Percentiles rank a stretch among this genome's conserved stretches.
Conservation (phyloP, 192 early-diverging fungal species). For the Coemansia interrupta region DNA sequence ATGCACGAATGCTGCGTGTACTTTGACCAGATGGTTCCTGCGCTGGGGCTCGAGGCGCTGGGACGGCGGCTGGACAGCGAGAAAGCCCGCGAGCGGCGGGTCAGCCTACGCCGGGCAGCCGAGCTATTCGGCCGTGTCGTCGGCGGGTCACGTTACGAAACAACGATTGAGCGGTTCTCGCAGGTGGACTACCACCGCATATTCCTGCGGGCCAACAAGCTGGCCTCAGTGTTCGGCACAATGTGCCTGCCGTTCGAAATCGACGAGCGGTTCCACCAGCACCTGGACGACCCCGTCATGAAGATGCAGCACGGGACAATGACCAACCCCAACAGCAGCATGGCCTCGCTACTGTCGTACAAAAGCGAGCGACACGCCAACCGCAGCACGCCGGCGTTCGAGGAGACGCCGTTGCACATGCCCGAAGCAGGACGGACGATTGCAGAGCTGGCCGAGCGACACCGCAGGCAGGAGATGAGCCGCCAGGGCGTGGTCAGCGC, state of each 20-base stretch:
- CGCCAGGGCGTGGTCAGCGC: slow-evolving; percentile 8
- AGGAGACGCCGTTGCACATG: neutral
- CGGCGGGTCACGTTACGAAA: slow-evolving; percentile 41
- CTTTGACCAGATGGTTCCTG: slow-evolving; percentile 12
- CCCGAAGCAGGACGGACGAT: neutral
- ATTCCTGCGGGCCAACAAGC: slow-evolving; percentile 17
- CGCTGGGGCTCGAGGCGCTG: slow-evolving; percentile 15
- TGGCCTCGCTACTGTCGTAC: slow-evolving; percentile 5
- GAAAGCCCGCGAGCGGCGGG: slow-evolving; percentile 7
- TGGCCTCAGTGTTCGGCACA: slow-evolving; percentile 31
- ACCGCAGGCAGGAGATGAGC: slow-evolving; percentile 12
- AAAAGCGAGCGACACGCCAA: slow-evolving; percentile 9
- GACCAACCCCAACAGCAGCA: slow-evolving; percentile 19
- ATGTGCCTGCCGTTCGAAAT: slow-evolving; percentile 49
- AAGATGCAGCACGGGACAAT: slow-evolving; percentile 28
- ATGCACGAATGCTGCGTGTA: slow-evolving; percentile 36
- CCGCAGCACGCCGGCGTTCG: neutral
- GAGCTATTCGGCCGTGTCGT: slow-evolving; percentile 34
- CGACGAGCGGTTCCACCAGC: slow-evolving; percentile 28
- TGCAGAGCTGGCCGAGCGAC: slow-evolving; percentile 19
- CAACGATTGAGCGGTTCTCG: slow-evolving; percentile 39
- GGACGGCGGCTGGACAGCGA: neutral
- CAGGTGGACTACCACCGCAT: slow-evolving; percentile 40
- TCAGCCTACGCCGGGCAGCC: neutral
- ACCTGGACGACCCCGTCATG: slow-evolving; percentile 17